Base-by-base conservation (phyloP, 768 basidiomycete genomes). In the Chiua virens region DNA sequence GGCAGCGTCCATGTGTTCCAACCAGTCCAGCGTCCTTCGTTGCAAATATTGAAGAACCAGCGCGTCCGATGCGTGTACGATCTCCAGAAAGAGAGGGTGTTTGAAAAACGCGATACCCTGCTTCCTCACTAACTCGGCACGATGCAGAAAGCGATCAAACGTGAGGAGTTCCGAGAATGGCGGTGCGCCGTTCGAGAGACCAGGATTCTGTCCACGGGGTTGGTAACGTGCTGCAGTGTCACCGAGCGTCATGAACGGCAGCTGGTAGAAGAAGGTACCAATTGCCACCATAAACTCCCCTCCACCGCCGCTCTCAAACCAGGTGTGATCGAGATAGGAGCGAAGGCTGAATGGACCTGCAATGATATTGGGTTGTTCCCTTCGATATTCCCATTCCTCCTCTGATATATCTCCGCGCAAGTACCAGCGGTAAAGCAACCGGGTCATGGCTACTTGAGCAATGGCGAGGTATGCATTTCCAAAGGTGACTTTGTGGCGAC, bases 381-480 rank as follows among this genome's bases (percentile, higher is more conserved):
- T 73, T 25, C 80, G 65, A 43, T 71, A 74, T 40, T 74, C 69
- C 82, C 81, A 82, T 58, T 82, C 81, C 8, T 70, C 70, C 42
- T 71, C 57, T 18, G 62, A 58, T 38, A 83, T 76, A 11, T 77
- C 65, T 0, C 79, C 79, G 9, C 66, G 68, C 17, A 76, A 54
- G 50, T 74, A 78, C 40, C 66, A 71, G 25, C 72, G 68, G 45
- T 77, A 74, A 8, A 82, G 69, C 6, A 81, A 50, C 3, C 81
- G 77, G 17, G 80, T 68, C 30, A 78, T 61, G 0, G 76, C 79
- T 6, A 80, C 64, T 58, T 83, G 82, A 2, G 67, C 74, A 21
- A 82, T 66, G 10, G 80, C 68, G 11, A 78, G 74, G 37, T 73
- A 73, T 6, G 71, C 78, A 52, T 75, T 72, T 2, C 81, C 79